phyloP scores from a whole-genome alignment of 2,329 filamentous ascomycete genomes.

The Coniella lustricola region DNA sequence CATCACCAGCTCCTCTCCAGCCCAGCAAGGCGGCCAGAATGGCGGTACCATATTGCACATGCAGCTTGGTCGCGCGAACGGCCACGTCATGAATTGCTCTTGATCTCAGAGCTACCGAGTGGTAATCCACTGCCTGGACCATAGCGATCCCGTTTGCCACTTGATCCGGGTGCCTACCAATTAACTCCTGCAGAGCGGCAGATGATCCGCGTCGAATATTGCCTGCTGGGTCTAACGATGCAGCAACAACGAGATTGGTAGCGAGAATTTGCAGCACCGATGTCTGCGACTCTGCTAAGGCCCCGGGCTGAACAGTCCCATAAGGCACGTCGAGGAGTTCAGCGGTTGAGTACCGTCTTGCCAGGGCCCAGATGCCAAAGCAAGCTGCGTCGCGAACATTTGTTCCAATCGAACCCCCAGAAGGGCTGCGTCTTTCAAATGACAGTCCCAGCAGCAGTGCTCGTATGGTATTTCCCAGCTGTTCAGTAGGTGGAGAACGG shows the following conservation, averaged over 20 bases:
- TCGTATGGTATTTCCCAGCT: slow-evolving; percentile 67
- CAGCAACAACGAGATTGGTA: slow-evolving; percentile 71
- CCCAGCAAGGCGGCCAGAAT: slow-evolving; percentile 64
- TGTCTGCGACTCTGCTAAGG: slow-evolving; percentile 27
- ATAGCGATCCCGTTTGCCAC: slow-evolving; percentile 75
- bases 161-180: slow-evolving; percentile 85
- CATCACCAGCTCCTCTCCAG: slow-evolving; percentile 84
- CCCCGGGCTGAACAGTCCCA: slow-evolving; percentile 35
- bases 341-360: slow-evolving; percentile 73
- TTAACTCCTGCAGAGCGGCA: slow-evolving; percentile 86
- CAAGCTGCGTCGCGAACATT: slow-evolving; percentile 94
- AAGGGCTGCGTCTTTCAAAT: slow-evolving; percentile 82
- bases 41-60: slow-evolving; percentile 61
- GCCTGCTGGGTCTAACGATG: slow-evolving; percentile 80
- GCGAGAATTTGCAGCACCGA: slow-evolving; percentile 71
- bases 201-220: slow-evolving; percentile 92
- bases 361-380: slow-evolving; percentile 91
- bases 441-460: slow-evolving; percentile 71
- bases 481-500: slow-evolving; percentile 64
- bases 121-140: slow-evolving; percentile 88
- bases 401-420: slow-evolving; percentile 76
- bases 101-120: slow-evolving; percentile 80
- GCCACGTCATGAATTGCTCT: slow-evolving; percentile 76
- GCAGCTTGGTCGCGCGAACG: slow-evolving; percentile 58
- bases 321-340: slow-evolving; percentile 63